Evolutionary conservation across 2,329 filamentous ascomycete genomes (phyloP).

Genomic region (Aspergillus piperis): DNA sequence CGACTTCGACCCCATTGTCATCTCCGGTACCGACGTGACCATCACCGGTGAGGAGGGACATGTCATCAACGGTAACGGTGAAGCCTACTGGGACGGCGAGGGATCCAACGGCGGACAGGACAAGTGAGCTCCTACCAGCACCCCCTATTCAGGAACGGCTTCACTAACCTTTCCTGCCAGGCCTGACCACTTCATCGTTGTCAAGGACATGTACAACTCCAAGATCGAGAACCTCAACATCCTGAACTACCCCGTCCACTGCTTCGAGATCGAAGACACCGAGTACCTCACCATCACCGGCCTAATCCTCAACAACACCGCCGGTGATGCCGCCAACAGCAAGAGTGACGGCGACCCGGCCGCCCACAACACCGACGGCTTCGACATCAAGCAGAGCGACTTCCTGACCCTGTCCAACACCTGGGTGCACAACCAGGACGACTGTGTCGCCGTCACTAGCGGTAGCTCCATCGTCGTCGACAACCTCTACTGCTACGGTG

Average conservation of each 20-base stretch:
- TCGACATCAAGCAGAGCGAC: constrained; percentile 50
- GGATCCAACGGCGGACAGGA: constrained; percentile 50
- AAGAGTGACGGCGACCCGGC: constrained; percentile 36
- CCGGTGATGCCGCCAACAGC: constrained; percentile 39
- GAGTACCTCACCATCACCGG: constrained; percentile 38
- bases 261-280: constrained; percentile 40
- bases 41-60: constrained; percentile 41
- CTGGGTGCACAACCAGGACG: constrained; percentile 47
- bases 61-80: constrained; percentile 44
- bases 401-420: constrained; percentile 48
- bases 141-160: background rate
- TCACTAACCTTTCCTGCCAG: constrained; percentile 2
- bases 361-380: constrained; percentile 53
- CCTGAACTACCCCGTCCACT: constrained; percentile 45
- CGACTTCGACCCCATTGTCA: constrained; percentile 41
- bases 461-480: constrained; percentile 30
- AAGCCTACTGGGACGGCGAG: constrained; percentile 48
- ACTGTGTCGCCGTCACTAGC: constrained; percentile 37
- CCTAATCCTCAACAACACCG: constrained; percentile 44
- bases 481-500: constrained; percentile 41
- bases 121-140: constrained; percentile 4
- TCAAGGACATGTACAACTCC: constrained; percentile 44
- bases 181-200: constrained; percentile 45
- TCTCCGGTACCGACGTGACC: constrained; percentile 44
- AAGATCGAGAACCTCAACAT: constrained; percentile 42